phyloP scores from a whole-genome alignment of 768 basidiomycete genomes.

The Psilocybe subaeruginosa region DNA sequence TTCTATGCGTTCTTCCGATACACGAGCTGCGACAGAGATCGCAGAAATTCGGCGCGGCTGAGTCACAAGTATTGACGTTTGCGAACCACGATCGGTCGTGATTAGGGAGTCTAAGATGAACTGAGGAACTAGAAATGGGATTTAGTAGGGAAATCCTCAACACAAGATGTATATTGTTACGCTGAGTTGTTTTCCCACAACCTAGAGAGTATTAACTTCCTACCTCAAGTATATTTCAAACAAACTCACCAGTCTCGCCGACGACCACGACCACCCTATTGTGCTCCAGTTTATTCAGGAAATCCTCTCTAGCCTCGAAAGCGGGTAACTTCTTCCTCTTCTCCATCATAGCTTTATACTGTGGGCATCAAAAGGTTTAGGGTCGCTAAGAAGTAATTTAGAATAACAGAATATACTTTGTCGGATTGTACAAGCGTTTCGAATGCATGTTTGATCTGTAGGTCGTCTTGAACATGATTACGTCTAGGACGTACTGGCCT shows the following conservation, averaged over 20 bases:
- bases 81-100: constrained; percentile 55
- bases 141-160: neutral
- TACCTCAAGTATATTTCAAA: neutral
- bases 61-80: constrained; percentile 79
- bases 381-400: neutral
- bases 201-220: constrained; percentile 39
- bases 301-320: constrained; percentile 64
- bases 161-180: constrained; percentile 38
- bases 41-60: constrained; percentile 91
- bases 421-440: constrained; percentile 42
- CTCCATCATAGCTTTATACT: constrained; percentile 60
- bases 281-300: constrained; percentile 57
- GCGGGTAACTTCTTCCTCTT: constrained; percentile 73
- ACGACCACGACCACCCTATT: constrained; percentile 82
- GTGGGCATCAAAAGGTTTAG: neutral
- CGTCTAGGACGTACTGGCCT: neutral
- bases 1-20: constrained; percentile 77
- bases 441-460: constrained; percentile 56
- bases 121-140: constrained; percentile 67
- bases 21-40: constrained; percentile 85
- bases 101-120: constrained; percentile 89
- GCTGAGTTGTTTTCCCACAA: constrained; percentile 90
- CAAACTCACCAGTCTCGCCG: constrained; percentile 77
- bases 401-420: constrained; percentile 31
- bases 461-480: constrained; percentile 26